Evolutionary conservation across 441 rosid genomes (phyloP), one percentile per base, ranked within the genome.

Genomic region (Adansonia grandidieri): DNA sequence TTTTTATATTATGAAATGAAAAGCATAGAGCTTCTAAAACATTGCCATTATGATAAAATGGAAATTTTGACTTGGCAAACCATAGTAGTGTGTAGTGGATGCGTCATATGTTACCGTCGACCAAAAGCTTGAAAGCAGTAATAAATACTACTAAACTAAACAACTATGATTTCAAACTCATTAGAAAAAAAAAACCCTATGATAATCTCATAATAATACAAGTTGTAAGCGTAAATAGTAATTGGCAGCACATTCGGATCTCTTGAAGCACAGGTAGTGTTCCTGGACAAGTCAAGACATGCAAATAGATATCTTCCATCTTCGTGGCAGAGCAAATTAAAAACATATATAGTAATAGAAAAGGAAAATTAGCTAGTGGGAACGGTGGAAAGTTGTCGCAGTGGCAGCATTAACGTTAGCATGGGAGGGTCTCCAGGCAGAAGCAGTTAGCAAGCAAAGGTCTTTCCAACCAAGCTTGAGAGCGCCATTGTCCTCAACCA

Each of bases 381-480:
- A 24, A 28, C 62, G 56, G 54, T 37, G 79, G 61, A 56, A 28
- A 11, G 19, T 13, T 11, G 76, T 11, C 9, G 42, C 20, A 1
- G 0, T 13, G 17, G 62, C 6, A 24, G 71, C 20, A 51, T 47
- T 71, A 37, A 37, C 6, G 42, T 37, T 37, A 4, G 57, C 80
- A 40, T 84, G 86, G 20, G 85, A 81, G 42, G 98, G 98, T 20
- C 95, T 87, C 99, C 99, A 96, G 13, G 99, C 99, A 5, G 99
- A 96, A 65, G 99, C 99, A 63, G 99, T 96, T 13, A 96, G 95
- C 87, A 96, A 89, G 65, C 97, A 96, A 40, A 96, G 97, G 79
- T 96, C 99, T 81, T 96, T 96, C 99, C 99, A 96, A 10, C 99
- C 99, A 47, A 96, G 95, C 84, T 94, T 96, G 62, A 96, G 90